These are phyloP conservation scores for Mucor racemosus DNA, from an alignment of 371 early-diverging fungal genomes.

Conservation along the genomic window DNA sequence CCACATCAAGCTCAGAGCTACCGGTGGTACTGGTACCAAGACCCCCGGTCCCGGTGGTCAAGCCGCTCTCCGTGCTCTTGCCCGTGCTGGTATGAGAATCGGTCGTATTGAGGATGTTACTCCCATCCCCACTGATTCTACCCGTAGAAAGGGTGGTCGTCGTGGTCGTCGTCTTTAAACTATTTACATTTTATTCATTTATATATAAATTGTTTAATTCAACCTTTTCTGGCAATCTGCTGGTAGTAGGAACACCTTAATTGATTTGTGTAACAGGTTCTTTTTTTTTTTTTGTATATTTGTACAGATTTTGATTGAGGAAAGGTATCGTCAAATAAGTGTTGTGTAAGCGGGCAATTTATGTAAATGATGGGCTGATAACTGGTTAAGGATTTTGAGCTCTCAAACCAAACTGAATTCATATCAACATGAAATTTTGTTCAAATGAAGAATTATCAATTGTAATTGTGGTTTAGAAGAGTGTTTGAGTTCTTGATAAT, in stretches of 20 bases:
- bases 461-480: no score
- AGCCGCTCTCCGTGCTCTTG: constrained; percentile 99
- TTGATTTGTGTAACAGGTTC: not conserved
- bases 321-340: no score
- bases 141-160: constrained; percentile 99
- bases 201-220: not conserved
- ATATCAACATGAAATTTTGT: no score
- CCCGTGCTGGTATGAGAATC: constrained; percentile 98
- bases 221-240: not conserved
- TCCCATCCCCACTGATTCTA: constrained; percentile 99
- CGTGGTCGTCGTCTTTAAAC: constrained; percentile 99
- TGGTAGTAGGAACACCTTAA: not conserved
- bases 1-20: constrained; percentile 99
- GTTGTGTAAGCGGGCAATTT: no score
- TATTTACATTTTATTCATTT: not conserved
- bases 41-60: constrained; percentile 99
- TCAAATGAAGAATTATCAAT: no score
- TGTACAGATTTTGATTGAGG: no score
- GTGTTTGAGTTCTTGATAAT: no score
- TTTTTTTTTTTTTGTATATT: not conserved
- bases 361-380: no score
- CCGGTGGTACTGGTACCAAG: constrained; percentile 99
- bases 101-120: constrained; percentile 99
- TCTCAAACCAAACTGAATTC: no score
- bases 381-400: no score